Base-by-base conservation (phyloP, 768 basidiomycete genomes). In the Rhizopogon roseolus region DNA sequence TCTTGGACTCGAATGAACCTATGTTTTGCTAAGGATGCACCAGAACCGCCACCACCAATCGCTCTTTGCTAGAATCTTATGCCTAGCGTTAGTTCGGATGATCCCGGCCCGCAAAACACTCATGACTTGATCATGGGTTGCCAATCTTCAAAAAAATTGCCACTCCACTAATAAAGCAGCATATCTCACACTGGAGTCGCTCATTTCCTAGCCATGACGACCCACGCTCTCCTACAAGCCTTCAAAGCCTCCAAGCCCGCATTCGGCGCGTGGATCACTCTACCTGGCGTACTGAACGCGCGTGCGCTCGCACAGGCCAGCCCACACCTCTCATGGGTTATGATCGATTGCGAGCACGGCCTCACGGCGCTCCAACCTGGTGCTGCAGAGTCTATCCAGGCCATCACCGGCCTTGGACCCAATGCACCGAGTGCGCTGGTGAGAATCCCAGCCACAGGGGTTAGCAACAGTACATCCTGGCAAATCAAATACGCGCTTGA, bases 401-500 rank as follows among this genome's bases (percentile, higher is more conserved):
- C 81, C 1, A 80, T 87, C 38, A 70, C 80, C 1, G 75, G 75
- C 8, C 68, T 81, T 1, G 70, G 72, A 3, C 61, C 62, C 2
- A 58, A 60, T 29, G 77, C 76, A 1, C 81, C 81, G 0, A 85
- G 79, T 58, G 71, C 79, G 9, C 58, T 88, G 38, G 80, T 88
- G 5, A 68, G 86, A 27, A 79, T 87, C 45, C 81, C 86, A 6
- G 84, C 84, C 7, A 87, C 85, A 2, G 85, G 84, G 0, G 62
- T 75, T 27, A 78, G 76, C 27, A 69, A 70, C 0, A 78, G 80
- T 57, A 81, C 82, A 2, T 74, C 75, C 52, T 86, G 85, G 84
- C 85, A 86, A 65, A 85, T 88, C 68, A 88, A 88, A 68, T 75
- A 82, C 55, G 85, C 81, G 1, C 74, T 88, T 29, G 86, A 88